Evolutionary conservation across 2,329 filamentous ascomycete genomes (phyloP).

Genomic region (Clarireedia homoeocarpa): DNA sequence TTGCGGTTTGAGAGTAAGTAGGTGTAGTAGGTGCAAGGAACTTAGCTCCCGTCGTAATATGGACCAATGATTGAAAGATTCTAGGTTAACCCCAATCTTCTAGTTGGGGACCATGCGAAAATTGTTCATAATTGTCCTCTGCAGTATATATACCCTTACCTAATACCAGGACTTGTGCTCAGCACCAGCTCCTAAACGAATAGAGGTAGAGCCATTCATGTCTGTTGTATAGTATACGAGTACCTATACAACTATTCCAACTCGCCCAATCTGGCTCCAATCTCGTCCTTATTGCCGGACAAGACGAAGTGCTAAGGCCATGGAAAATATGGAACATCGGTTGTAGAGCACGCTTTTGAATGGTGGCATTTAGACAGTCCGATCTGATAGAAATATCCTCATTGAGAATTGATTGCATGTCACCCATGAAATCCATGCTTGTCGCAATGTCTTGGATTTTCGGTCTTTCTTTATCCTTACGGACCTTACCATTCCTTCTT

Average conservation of each 20-base stretch:
- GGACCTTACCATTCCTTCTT: too few relatives aligned
- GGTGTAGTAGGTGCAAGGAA: not conserved
- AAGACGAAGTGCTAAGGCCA: too few relatives aligned
- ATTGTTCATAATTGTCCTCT: not conserved
- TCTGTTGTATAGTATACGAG: too few relatives aligned
- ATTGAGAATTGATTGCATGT: slow-evolving; percentile 1
- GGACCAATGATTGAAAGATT: not conserved
- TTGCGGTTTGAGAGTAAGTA: not conserved
- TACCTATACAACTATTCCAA: too few relatives aligned
- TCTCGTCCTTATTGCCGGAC: too few relatives aligned
- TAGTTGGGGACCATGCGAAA: not conserved
- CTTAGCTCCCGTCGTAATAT: not conserved
- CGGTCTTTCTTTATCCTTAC: too few relatives aligned
- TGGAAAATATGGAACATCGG: not conserved
- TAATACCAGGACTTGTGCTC: too few relatives aligned
- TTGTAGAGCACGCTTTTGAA: not conserved
- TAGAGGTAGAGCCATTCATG: too few relatives aligned
- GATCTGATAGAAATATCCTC: not conserved
- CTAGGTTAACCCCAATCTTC: not conserved
- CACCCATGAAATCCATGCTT: not conserved
- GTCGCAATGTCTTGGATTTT: too few relatives aligned
- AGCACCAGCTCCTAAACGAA: too few relatives aligned
- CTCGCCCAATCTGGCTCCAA: too few relatives aligned
- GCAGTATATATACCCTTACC: not conserved
- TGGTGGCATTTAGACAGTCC: slow-evolving; percentile 1